Evolutionary conservation across 2,329 filamentous ascomycete species (phyloP).

Genomic region (Lizonia empirigonia): DNA sequence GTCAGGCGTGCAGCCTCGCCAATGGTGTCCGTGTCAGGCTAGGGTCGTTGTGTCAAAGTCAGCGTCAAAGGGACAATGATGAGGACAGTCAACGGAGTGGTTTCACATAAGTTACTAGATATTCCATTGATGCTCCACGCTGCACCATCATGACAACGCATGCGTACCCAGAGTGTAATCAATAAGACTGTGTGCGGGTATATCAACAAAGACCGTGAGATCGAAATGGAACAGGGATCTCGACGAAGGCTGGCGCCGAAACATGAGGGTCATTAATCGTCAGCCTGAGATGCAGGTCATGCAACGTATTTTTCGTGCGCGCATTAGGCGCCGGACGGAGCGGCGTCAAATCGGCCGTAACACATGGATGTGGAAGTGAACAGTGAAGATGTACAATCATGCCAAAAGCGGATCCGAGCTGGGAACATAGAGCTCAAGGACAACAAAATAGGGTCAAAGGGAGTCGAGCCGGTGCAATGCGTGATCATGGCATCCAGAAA

Average conservation of each 20-base stretch:
- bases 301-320: constrained; percentile 3
- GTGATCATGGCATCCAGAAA: constrained; percentile 41
- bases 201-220: not conserved
- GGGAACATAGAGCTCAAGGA: not conserved
- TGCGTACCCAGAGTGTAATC: not conserved
- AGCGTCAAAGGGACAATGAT: not conserved
- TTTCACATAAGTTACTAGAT: too few relatives aligned
- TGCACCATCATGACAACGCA: not conserved
- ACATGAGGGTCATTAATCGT: constrained; percentile 12
- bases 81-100: not conserved
- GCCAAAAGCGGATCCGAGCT: not conserved
- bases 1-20: constrained; percentile 5
- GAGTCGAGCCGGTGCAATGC: too few relatives aligned
- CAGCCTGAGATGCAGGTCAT: not conserved
- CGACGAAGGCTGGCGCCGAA: not conserved
- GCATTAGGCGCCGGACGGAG: not conserved
- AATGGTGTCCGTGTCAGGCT: not conserved
- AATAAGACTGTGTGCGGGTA: not conserved
- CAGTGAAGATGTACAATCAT: not conserved
- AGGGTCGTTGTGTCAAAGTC: too few relatives aligned
- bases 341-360: not conserved
- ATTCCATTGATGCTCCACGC: constrained; percentile 1
- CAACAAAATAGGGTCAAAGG: too few relatives aligned
- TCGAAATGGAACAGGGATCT: not conserved
- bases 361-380: not conserved